Evolutionary conservation across 495 filamentous ascomycete genomes (phyloP).

Genomic region (Penicillium bovifimosum): DNA sequence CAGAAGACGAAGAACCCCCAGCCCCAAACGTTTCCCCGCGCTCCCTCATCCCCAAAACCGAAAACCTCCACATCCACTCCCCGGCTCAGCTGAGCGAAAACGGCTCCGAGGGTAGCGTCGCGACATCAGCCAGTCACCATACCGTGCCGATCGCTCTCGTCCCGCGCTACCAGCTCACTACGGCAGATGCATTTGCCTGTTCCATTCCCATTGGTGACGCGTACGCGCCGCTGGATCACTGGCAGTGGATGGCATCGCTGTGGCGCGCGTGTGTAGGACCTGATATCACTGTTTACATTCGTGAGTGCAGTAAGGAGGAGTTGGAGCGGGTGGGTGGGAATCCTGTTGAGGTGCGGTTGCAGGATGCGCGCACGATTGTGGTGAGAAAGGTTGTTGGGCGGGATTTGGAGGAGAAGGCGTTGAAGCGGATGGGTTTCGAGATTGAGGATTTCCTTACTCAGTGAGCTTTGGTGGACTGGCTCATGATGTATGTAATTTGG

Average conservation of each 20-base stretch:
- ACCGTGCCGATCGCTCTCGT: conserved; percentile 64
- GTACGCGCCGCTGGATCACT: conserved; percentile 82
- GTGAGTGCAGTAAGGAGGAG: conserved; percentile 43
- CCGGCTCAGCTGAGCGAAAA: conserved; percentile 26
- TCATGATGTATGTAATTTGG: not conserved
- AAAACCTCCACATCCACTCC: conserved; percentile 26
- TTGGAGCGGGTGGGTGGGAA: conserved; percentile 35
- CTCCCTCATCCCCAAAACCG: conserved; percentile 34
- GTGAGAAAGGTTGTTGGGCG: conserved; percentile 44
- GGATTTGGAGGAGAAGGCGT: conserved; percentile 57
- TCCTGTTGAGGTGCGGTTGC: conserved; percentile 48
- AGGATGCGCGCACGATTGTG: conserved; percentile 52
- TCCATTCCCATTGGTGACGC: conserved; percentile 68
- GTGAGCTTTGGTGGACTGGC: conserved; percentile 4
- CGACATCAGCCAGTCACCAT: conserved; percentile 5
- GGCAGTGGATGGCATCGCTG: conserved; percentile 96
- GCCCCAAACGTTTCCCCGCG: conserved; percentile 28
- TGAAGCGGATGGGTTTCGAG: conserved; percentile 74
- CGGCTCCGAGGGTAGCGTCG: conserved; percentile 21
- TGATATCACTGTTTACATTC: conserved; percentile 72
- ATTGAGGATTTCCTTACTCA: conserved; percentile 69
- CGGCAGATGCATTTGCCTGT: conserved; percentile 67
- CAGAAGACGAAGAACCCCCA: conserved; percentile 16
- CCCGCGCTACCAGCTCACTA: conserved; percentile 69
- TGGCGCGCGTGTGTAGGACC: conserved; percentile 85